Evolutionary conservation across 2,329 filamentous ascomycete species (phyloP).

Genomic region (Endoconidiophora laricicola): DNA sequence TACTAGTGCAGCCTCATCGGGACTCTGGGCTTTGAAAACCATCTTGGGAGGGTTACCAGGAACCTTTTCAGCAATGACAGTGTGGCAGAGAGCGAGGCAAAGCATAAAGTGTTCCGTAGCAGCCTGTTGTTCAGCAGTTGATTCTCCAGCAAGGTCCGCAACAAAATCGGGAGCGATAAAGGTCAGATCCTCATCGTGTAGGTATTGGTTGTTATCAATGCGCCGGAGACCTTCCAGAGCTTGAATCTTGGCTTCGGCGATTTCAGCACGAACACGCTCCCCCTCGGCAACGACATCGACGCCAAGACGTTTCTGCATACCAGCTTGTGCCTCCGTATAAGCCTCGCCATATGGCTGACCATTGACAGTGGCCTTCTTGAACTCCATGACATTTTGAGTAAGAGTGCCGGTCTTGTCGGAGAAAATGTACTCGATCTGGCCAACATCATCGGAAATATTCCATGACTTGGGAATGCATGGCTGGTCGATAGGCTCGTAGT

Average conservation of each 20-base stretch:
- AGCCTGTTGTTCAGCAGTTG: slow-evolving; percentile 56
- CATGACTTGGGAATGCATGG: slow-evolving; percentile 94
- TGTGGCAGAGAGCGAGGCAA: slow-evolving; percentile 86
- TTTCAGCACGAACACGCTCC: slow-evolving; percentile 55
- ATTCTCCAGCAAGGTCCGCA: slow-evolving; percentile 60
- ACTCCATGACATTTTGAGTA: slow-evolving; percentile 99
- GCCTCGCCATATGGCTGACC: slow-evolving; percentile 94
- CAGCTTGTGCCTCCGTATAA: slow-evolving; percentile 90
- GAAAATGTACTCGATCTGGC: slow-evolving; percentile 98
- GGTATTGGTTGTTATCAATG: slow-evolving; percentile 76
- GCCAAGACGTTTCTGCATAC: slow-evolving; percentile 84
- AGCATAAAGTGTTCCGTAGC: slow-evolving; percentile 89
- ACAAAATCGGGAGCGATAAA: slow-evolving; percentile 88
- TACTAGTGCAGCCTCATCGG: slow-evolving; percentile 88
- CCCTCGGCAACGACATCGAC: slow-evolving; percentile 72
- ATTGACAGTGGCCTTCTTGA: slow-evolving; percentile 96
- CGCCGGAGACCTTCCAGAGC: slow-evolving; percentile 59
- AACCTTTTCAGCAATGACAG: slow-evolving; percentile 77
- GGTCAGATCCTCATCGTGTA: slow-evolving; percentile 77
- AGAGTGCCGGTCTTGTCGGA: slow-evolving; percentile 95
- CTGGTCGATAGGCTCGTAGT: slow-evolving; percentile 85
- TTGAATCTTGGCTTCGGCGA: slow-evolving; percentile 56
- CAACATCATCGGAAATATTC: slow-evolving; percentile 97
- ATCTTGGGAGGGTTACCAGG: slow-evolving; percentile 85
- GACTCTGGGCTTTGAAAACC: slow-evolving; percentile 91